Evolutionary conservation across 2,329 filamentous ascomycete genomes (phyloP).

Genomic region (Scedosporium dehoogii): DNA sequence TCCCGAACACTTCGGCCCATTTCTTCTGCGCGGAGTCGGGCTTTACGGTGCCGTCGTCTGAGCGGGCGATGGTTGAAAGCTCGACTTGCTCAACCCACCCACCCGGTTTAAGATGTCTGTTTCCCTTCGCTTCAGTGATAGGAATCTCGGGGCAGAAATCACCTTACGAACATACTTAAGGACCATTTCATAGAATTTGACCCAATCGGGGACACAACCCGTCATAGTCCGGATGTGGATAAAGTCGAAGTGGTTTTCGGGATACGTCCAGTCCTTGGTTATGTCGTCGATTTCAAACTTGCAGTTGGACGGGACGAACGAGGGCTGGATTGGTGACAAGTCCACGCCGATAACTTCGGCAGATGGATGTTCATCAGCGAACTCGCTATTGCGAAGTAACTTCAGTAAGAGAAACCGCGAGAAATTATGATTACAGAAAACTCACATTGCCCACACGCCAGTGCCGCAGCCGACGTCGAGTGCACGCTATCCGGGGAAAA

Average conservation of each 20-base stretch:
- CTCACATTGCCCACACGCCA: too few species aligned
- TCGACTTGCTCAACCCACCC: conserved; percentile 21
- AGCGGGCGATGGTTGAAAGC: conserved; percentile 4
- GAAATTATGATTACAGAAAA: neutral
- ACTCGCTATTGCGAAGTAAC: neutral
- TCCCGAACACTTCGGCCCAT: conserved; percentile 12
- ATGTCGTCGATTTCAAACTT: conserved; percentile 42
- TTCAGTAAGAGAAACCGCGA: neutral
- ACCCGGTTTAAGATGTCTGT: neutral
- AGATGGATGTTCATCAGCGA: conserved; percentile 35
- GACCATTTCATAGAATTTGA: conserved; percentile 35
- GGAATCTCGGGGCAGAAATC: too few species aligned
- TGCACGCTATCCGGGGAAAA: too few species aligned
- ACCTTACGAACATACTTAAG: conserved; percentile 23
- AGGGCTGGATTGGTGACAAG: conserved; percentile 41
- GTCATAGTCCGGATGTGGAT: conserved; percentile 33
- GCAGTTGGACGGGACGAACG: conserved; percentile 39
- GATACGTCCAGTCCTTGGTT: conserved; percentile 37
- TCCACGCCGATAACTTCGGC: conserved; percentile 37
- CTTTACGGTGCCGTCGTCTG: conserved; percentile 17
- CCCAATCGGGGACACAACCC: conserved; percentile 8
- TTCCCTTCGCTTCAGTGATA: too few species aligned
- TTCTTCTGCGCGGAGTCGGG: conserved; percentile 9
- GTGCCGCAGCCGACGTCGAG: too few species aligned
- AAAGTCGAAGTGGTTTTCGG: conserved; percentile 34